Evolutionary conservation across 2,329 filamentous ascomycete species (phyloP), one percentile per base, ranked within the genome.

Genomic region (Aspergillus quadrilineatus): DNA sequence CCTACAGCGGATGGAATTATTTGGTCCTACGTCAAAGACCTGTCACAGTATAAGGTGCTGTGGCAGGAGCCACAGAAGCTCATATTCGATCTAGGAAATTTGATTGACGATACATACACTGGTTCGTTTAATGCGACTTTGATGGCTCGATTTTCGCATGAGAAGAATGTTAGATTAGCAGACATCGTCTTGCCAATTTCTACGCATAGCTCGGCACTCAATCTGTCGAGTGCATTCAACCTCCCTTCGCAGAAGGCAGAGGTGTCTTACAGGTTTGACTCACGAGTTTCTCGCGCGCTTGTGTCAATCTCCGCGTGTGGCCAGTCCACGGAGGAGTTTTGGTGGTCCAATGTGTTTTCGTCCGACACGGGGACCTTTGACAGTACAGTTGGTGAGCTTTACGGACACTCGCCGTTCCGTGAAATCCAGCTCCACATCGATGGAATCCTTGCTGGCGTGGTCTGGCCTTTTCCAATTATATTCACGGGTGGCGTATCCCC

Each of bases 401-500:
- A 84, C 26, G 90, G 89, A 0, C 85, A 84, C 64, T 87, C 87
- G 4, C 85, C 89, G 0, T 93, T 89, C 69, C 85, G 90, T 22
- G 90, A 95, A 74, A 80, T 94, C 1, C 89, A 92, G 64, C 76
- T 94, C 0, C 77, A 83, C 43, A 89, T 95, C 51, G 90, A 95
- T 66, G 88, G 83, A 1, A 74, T 81, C 15, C 73, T 93, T 22
- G 89, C 88, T 1, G 90, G 90, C 2, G 85, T 92, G 1, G 82
- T 85, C 32, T 94, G 89, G 89, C 91, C 90, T 1, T 93, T 89
- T 65, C 89, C 90, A 0, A 81, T 91, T 15, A 87, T 95, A 48
- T 93, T 92, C 65, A 92, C 90, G 0, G 90, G 91, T 2, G 90
- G 90, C 1, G 80, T 95, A 5, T 86, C 88, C 1, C 89, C 89